Percentiles rank a stretch among this genome's conserved stretches.
Evolutionary conservation across 192 early-diverging fungal species (phyloP).

Genomic region (Dissophora globulifera): DNA sequence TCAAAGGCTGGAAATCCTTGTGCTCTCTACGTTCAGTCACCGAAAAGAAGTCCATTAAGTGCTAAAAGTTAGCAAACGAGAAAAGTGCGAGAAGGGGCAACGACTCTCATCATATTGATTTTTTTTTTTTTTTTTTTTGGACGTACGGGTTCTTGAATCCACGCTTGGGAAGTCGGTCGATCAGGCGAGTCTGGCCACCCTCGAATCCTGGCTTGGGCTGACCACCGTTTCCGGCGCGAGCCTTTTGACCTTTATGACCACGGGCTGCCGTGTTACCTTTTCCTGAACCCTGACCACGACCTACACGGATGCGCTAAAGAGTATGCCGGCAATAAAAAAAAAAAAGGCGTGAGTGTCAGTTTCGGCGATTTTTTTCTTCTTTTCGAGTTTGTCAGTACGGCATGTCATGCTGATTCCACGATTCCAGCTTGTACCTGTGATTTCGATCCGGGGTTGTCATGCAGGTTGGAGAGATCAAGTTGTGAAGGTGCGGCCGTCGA

Average conservation of each 20-base stretch:
- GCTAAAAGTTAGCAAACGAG: neutral
- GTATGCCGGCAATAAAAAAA: neutral
- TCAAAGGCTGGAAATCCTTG: slow-evolving; percentile 76
- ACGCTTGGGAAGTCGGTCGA: slow-evolving; percentile 84
- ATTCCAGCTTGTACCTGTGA: slow-evolving; percentile 31
- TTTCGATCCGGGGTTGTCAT: slow-evolving; percentile 55
- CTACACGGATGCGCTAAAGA: slow-evolving; percentile 69
- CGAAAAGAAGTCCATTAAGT: neutral
- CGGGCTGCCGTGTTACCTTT: slow-evolving; percentile 91
- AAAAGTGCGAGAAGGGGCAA: too few species aligned
- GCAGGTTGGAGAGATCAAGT: slow-evolving; percentile 52
- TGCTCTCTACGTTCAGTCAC: slow-evolving; percentile 48
- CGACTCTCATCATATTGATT: too few species aligned
- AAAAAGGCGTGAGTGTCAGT: neutral
- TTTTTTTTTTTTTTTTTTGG: neutral
- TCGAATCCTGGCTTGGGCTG: slow-evolving; percentile 88
- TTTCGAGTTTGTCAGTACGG: too few species aligned
- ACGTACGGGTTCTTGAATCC: slow-evolving; percentile 79
- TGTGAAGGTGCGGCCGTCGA: slow-evolving; percentile 18
- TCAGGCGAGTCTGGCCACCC: slow-evolving; percentile 92
- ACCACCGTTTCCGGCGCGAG: slow-evolving; percentile 74
- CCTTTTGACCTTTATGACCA: slow-evolving; percentile 92
- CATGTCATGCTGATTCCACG: neutral
- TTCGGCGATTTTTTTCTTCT: neutral
- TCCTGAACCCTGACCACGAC: slow-evolving; percentile 87